Percentiles rank a stretch among this genome's conserved stretches.
Conservation (phyloP, 768 basidiomycete genomes). For the Mrakia frigida region DNA sequence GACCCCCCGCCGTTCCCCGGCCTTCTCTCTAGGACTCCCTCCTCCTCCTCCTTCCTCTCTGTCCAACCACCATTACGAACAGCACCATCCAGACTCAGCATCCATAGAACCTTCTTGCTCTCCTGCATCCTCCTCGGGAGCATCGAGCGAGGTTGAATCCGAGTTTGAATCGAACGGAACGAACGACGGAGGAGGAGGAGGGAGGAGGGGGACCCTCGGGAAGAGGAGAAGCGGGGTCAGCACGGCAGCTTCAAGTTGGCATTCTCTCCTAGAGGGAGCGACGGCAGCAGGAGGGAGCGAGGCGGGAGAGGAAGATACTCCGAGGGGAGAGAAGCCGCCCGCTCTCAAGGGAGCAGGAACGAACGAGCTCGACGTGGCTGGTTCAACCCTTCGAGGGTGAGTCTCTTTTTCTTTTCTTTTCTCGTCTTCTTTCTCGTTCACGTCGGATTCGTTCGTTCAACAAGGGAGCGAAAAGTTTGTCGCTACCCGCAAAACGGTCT, state of each 20-base stretch:
- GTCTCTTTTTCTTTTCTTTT: background rate
- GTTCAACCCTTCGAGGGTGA: background rate
- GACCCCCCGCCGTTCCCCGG: background rate
- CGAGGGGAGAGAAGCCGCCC: constrained; percentile 17
- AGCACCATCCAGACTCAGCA: background rate
- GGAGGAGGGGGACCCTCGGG: background rate
- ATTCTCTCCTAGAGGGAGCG: background rate
- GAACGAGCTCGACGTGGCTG: background rate
- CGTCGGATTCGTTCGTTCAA: no score
- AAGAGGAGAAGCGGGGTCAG: background rate
- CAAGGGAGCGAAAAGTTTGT: no score
- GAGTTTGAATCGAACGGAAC: no score
- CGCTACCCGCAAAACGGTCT: no score
- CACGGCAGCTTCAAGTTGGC: constrained; percentile 9
- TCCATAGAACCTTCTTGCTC: background rate
- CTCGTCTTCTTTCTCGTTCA: no score
- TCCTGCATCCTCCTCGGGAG: background rate
- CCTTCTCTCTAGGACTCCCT: background rate
- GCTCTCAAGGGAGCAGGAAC: background rate
- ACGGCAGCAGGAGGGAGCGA: background rate
- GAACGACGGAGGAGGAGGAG: no score
- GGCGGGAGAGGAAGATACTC: constrained; percentile 20
- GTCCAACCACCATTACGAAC: background rate
- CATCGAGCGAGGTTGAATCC: background rate
- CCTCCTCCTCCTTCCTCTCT: no score